phyloP scores from a whole-genome alignment of 2,329 filamentous ascomycete genomes.

The Hirsutella thompsonii region DNA sequence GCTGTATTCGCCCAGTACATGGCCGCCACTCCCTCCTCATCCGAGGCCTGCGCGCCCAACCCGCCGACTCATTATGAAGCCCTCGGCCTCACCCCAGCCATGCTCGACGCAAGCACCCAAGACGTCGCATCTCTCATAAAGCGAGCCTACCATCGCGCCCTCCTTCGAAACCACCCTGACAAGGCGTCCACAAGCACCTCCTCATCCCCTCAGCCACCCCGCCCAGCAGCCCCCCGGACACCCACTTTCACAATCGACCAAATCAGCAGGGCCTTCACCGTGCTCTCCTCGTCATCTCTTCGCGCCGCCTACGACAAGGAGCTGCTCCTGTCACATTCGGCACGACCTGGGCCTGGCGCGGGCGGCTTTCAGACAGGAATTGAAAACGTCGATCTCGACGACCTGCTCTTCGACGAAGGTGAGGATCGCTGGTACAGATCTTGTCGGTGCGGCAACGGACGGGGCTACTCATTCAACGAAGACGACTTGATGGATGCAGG shows the following conservation, averaged over 20 bases:
- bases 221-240: background rate
- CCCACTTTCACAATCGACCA: conserved; percentile 44
- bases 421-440: conserved; percentile 37
- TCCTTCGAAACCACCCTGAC: conserved; percentile 55
- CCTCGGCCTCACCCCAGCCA: conserved; percentile 38
- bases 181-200: conserved; percentile 22
- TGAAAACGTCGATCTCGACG: conserved; percentile 53
- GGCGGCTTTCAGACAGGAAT: conserved; percentile 41
- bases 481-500: conserved; percentile 44
- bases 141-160: conserved; percentile 49
- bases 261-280: conserved; percentile 45
- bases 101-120: conserved; percentile 26
- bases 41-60: conserved; percentile 1
- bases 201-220: background rate
- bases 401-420: conserved; percentile 39
- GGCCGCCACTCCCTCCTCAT: conserved; percentile 3
- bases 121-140: conserved; percentile 38
- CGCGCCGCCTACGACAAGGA: conserved; percentile 41
- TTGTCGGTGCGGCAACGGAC: conserved; percentile 52
- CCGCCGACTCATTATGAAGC: conserved; percentile 44
- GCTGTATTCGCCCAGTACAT: background rate
- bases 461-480: conserved; percentile 46
- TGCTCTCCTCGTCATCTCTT: conserved; percentile 36
- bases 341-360: conserved; percentile 4
- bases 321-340: conserved; percentile 23